Base-by-base conservation (phyloP, 108 stramenopile species). In the Asterionellopsis glacialis region DNA sequence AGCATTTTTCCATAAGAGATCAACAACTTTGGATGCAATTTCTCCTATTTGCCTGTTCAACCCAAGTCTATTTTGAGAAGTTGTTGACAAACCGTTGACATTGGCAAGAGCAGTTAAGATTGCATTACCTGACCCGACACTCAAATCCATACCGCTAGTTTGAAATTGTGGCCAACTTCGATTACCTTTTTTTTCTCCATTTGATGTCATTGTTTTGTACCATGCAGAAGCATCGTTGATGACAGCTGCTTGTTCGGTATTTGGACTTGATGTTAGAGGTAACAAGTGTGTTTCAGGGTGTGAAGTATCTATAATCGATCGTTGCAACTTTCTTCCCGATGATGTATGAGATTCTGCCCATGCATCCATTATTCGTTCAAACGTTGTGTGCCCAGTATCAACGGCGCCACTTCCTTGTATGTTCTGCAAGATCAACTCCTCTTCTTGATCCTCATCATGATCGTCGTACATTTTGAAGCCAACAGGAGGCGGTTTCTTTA, bases 101-200 rank as follows among this genome's bases (percentile, higher is more conserved):
- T 60, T 28, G 21, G 75, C 80, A 28, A 82, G 63, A 10, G 69
- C 51, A 0, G 54, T 41, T 23, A 82, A 40, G 21, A 76, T 51
- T 11, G 59, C 49, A 15, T 82, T 48, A 16, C 47, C 47, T 9
- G 47, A 16, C 5, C 19, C 47, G 9, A 48, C 19, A 21, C 19
- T 48, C 21, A 48, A 16, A 48, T 16, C 21, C 19, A 48, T 21
- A 19, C 47, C 47, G 5, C 19, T 19, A 33, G 33, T 33, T 33
- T 33, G 33, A 33, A 33, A 33, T 33, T 33, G 33, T 33, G 7
- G 2, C 33, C 33, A 33, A 33, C 7, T 33, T 33, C 33, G 33
- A 7, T 7, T 33, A 7, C 47, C 47, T 48, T 21, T 16, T 48
- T 9, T 21, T 9, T 21, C 47, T 5, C 5, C 5, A 48, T 5